Conservation (phyloP, 345 rosid species). For the Euphorbia peplus region DNA sequence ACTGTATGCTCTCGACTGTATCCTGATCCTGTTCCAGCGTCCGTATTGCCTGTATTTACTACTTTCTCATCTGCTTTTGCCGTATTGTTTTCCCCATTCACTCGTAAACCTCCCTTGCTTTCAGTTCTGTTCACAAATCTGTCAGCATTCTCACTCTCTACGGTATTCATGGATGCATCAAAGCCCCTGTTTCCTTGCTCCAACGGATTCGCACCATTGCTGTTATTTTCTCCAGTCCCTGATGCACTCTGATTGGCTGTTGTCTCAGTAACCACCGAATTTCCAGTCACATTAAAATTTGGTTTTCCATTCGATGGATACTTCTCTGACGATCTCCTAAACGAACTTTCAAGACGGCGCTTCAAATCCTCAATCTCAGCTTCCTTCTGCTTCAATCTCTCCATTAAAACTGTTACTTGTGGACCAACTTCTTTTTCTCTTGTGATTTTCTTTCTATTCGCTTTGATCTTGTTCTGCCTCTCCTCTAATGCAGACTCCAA, state of each 20-base stretch:
- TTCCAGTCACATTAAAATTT: background rate
- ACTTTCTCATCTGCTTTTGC: constrained; percentile 10
- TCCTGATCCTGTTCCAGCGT: background rate
- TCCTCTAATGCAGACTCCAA: constrained; percentile 49
- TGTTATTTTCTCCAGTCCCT: background rate
- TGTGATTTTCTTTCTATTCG: constrained; percentile 24
- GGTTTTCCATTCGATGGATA: constrained; percentile 24
- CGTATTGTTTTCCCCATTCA: background rate
- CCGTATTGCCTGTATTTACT: constrained; percentile 10
- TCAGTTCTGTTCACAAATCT: constrained; percentile 19
- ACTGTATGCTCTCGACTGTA: constrained; percentile 14
- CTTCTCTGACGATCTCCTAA: constrained; percentile 30
- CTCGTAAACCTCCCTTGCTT: background rate
- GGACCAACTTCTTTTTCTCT: constrained; percentile 21
- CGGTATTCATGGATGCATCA: background rate
- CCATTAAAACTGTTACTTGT: constrained; percentile 31
- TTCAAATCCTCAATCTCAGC: constrained; percentile 44
- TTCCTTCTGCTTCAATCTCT: constrained; percentile 48
- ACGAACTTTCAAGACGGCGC: constrained; percentile 27
- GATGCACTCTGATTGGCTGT: background rate
- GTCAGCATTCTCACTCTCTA: background rate
- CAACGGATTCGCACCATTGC: constrained; percentile 1
- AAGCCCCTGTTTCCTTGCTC: background rate
- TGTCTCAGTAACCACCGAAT: constrained; percentile 15
- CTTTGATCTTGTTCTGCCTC: constrained; percentile 38